These are phyloP conservation scores for Flammula alnicola DNA, from an alignment of 1,284 basidiomycete genomes.

Conservation along the genomic window DNA sequence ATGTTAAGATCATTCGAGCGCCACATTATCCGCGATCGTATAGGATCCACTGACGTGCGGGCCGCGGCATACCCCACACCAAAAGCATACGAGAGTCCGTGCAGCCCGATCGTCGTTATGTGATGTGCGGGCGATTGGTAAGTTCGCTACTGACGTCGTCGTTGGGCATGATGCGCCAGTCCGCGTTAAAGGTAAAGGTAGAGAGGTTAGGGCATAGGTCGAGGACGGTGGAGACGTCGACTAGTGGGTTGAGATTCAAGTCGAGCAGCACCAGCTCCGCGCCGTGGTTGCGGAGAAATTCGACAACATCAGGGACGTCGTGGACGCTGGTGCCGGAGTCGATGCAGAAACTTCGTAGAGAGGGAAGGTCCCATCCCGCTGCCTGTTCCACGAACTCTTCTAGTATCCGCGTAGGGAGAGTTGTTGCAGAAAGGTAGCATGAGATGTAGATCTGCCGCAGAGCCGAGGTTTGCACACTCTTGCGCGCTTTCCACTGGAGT, in stretches of 20 bases:
- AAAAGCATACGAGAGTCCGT: slow-evolving; percentile 70
- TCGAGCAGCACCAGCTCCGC: slow-evolving; percentile 62
- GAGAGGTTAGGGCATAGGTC: slow-evolving; percentile 63
- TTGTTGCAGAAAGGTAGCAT: slow-evolving; percentile 59
- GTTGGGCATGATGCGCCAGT: slow-evolving; percentile 55
- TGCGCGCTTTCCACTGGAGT: slow-evolving; percentile 26
- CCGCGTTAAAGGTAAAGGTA: slow-evolving; percentile 71
- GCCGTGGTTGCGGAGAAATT: slow-evolving; percentile 65
- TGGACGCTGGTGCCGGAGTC: slow-evolving; percentile 45
- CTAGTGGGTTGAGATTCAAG: slow-evolving; percentile 56
- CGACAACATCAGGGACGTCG: slow-evolving; percentile 61
- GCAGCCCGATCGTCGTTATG: slow-evolving; percentile 67
- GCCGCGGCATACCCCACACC: slow-evolving; percentile 51
- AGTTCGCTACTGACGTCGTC: slow-evolving; percentile 41
- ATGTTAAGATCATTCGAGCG: slow-evolving; percentile 69
- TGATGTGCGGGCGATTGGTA: slow-evolving; percentile 55
- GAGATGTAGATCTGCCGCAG: slow-evolving; percentile 61
- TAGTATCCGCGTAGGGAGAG: slow-evolving; percentile 61
- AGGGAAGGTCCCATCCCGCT: slow-evolving; percentile 64
- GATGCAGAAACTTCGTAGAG: slow-evolving; percentile 57
- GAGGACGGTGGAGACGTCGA: slow-evolving; percentile 61
- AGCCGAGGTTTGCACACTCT: slow-evolving; percentile 49
- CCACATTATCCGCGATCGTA: slow-evolving; percentile 34
- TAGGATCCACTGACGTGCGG: slow-evolving; percentile 30
- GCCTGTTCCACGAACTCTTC: slow-evolving; percentile 72